Percentiles rank a stretch among this genome's conserved stretches.
Conservation (phyloP, 495 filamentous ascomycete species). For the Hypoxylon rickii region DNA sequence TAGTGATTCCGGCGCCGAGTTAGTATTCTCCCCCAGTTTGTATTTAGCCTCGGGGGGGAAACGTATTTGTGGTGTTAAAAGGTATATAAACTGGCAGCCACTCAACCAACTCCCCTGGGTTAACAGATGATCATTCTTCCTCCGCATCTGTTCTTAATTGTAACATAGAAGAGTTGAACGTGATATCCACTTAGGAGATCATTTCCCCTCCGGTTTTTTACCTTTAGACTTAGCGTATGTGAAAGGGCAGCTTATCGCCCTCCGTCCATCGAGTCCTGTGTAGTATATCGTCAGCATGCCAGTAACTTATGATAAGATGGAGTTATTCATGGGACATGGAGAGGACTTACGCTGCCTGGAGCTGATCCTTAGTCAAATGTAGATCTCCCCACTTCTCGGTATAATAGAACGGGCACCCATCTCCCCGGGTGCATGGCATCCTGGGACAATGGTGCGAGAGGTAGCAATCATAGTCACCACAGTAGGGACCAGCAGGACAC, state of each 20-base stretch:
- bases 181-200: conserved; percentile 9
- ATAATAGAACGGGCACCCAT: conserved; percentile 34
- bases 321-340: background rate
- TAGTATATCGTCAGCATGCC: conserved; percentile 5
- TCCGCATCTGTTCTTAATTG: conserved; percentile 12
- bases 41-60: background rate
- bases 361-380: conserved; percentile 37
- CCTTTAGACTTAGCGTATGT: conserved; percentile 6
- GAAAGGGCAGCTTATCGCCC: conserved; percentile 33
- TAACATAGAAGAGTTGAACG: conserved; percentile 21
- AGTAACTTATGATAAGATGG: background rate
- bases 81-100: background rate
- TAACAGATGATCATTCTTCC: conserved; percentile 1
- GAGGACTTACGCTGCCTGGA: conserved; percentile 32
- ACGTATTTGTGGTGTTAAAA: background rate
- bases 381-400: conserved; percentile 38
- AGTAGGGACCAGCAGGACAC: conserved; percentile 37
- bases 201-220: conserved; percentile 4
- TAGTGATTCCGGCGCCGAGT: background rate
- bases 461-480: conserved; percentile 40
- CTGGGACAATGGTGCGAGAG: conserved; percentile 41
- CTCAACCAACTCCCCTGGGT: background rate
- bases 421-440: conserved; percentile 26
- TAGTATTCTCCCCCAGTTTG: background rate
- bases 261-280: conserved; percentile 36